A percentile compares a stretch with the other conserved stretches of the same genome.
phyloP scores from a whole-genome alignment of 164 flowering plant genomes.

The Umbilicus rupestris region DNA sequence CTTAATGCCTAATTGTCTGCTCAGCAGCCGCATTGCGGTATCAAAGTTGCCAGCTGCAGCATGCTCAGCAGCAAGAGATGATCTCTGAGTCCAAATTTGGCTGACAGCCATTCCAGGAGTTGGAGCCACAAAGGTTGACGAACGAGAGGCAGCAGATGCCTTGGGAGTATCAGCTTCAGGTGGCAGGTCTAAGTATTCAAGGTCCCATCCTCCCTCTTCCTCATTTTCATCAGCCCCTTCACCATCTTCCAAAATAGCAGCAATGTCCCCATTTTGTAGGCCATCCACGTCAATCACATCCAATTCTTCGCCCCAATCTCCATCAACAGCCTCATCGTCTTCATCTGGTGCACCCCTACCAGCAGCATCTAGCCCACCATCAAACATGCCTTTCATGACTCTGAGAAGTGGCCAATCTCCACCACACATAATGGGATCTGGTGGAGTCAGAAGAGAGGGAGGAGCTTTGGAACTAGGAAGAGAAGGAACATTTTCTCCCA shows the following conservation, averaged over 20 bases:
- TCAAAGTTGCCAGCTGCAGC: slow-evolving; percentile 87
- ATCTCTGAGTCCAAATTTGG: slow-evolving; percentile 75
- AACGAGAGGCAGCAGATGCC: slow-evolving; percentile 30
- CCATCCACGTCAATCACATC: slow-evolving; percentile 54
- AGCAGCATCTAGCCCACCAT: slow-evolving; percentile 56
- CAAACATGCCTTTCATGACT: slow-evolving; percentile 77
- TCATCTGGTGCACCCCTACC: slow-evolving; percentile 37
- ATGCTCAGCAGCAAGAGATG: slow-evolving; percentile 92
- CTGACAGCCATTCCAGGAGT: slow-evolving; percentile 76
- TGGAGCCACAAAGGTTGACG: slow-evolving; percentile 62
- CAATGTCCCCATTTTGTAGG: slow-evolving; percentile 54
- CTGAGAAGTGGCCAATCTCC: slow-evolving; percentile 46
- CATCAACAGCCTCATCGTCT: slow-evolving; percentile 57
- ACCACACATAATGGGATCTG: slow-evolving; percentile 56
- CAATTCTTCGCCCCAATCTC: slow-evolving; percentile 76
- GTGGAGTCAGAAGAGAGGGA: slow-evolving; percentile 68
- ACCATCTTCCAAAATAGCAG: slow-evolving; percentile 36
- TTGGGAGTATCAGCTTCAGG: slow-evolving; percentile 39
- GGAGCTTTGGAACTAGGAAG: slow-evolving; percentile 34
- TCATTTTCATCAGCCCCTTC: slow-evolving; percentile 51
- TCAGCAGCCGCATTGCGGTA: slow-evolving; percentile 30
- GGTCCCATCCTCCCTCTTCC: slow-evolving; percentile 47
- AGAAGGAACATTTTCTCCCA: slow-evolving; percentile 62
- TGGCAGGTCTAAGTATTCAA: slow-evolving; percentile 34
- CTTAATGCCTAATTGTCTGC: slow-evolving; percentile 38